These are phyloP conservation scores for Hypoxylon sp. DNA, from an alignment of 2,329 filamentous ascomycete species.

Conservation along the genomic window DNA sequence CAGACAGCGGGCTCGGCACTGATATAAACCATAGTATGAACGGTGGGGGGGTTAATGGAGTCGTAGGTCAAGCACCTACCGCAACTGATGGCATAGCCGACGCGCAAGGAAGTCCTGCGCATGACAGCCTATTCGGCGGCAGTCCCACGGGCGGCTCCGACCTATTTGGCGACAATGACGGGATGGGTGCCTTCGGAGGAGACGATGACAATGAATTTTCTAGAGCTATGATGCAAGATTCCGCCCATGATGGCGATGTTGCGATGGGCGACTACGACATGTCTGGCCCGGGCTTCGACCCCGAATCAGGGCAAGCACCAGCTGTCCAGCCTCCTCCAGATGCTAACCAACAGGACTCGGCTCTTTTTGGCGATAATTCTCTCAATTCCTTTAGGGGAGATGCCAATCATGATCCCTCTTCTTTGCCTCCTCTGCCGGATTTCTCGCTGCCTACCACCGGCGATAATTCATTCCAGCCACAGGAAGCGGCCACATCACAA, in stretches of 20 bases:
- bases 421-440: constrained; percentile 43
- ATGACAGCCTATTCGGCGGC: constrained; percentile 85
- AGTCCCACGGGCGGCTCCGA: constrained; percentile 79
- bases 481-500: constrained; percentile 29
- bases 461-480: constrained; percentile 38
- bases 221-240: constrained; percentile 72
- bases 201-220: constrained; percentile 90
- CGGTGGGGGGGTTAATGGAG: constrained; percentile 54
- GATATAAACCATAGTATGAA: constrained; percentile 52
- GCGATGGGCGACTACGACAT: constrained; percentile 58
- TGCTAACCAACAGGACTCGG: constrained; percentile 33
- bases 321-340: constrained; percentile 48
- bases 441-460: constrained; percentile 26
- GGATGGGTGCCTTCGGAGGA: constrained; percentile 76
- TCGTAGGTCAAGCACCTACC: constrained; percentile 51
- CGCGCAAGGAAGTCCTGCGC: constrained; percentile 76
- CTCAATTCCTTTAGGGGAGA: constrained; percentile 37
- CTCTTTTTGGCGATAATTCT: constrained; percentile 38
- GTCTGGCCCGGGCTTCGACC: constrained; percentile 57
- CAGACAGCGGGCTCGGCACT: constrained; percentile 57
- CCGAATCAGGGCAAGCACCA: constrained; percentile 51
- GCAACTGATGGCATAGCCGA: constrained; percentile 66
- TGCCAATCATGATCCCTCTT: constrained; percentile 25
- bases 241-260: constrained; percentile 58
- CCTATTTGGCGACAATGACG: constrained; percentile 86